These are phyloP conservation scores for Irineochytrium annulatum DNA, from an alignment of 192 early-diverging fungal genomes.

Conservation along the genomic window DNA sequence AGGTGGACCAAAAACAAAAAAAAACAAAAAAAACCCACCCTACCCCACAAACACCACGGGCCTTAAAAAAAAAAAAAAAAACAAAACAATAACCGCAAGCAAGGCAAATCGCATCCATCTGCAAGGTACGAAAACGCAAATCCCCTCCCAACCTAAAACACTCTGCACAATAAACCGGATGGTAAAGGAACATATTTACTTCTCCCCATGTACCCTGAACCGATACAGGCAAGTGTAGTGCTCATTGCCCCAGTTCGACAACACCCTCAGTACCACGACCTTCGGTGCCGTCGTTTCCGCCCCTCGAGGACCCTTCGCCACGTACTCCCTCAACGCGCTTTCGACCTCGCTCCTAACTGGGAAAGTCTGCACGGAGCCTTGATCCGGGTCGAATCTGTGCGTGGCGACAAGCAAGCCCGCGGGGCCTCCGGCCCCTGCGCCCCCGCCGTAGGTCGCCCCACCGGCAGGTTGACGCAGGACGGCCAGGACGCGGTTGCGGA, in stretches of 20 bases:
- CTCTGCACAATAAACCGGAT: too few species aligned
- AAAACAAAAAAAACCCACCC: too few species aligned
- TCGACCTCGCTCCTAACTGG: constrained; percentile 3
- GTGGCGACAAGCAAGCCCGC: constrained; percentile 7
- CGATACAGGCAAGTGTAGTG: constrained; percentile 38
- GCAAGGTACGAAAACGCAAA: too few species aligned
- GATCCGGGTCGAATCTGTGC: constrained; percentile 12
- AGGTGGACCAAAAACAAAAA: too few species aligned
- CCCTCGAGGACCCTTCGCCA: too few species aligned
- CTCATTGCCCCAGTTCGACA: constrained; percentile 32
- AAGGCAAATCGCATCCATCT: too few species aligned
- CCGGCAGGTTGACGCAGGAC: too few species aligned
- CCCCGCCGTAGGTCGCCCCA: background rate
- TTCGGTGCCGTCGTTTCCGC: background rate
- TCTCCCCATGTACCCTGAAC: constrained; percentile 27
- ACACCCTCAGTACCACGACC: constrained; percentile 22
- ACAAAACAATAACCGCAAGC: too few species aligned
- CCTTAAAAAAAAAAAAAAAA: too few species aligned
- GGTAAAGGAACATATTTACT: too few species aligned
- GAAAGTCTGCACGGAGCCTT: constrained; percentile 9
- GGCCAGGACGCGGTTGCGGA: background rate
- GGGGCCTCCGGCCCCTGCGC: background rate
- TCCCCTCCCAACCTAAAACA: too few species aligned
- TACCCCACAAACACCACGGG: too few species aligned
- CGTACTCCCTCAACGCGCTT: background rate